Conservation (phyloP, 2,329 filamentous ascomycete species). For the Sporothrix pseudoabietina region DNA sequence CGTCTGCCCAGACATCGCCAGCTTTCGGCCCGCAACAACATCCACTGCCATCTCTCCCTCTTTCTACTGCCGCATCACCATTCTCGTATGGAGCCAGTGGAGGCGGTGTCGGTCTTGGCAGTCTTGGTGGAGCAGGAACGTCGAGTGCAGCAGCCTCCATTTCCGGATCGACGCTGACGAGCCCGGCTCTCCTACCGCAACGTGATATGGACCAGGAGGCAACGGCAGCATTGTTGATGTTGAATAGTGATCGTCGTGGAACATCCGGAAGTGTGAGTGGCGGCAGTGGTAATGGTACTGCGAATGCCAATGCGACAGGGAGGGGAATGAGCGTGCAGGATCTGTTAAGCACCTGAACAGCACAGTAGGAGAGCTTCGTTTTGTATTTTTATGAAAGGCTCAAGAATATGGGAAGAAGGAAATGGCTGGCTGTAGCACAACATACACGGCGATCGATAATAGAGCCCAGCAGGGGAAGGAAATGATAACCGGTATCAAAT, state of each 20-base stretch:
- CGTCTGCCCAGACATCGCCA: slow-evolving; percentile 57
- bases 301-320: slow-evolving; percentile 34
- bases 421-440: background rate
- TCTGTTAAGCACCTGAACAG: slow-evolving; percentile 53
- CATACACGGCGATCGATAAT: background rate
- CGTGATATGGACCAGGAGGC: slow-evolving; percentile 72
- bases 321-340: slow-evolving; percentile 59
- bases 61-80: slow-evolving; percentile 18
- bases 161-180: slow-evolving; percentile 58
- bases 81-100: slow-evolving; percentile 40
- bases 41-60: slow-evolving; percentile 33
- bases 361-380: background rate
- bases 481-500: background rate
- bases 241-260: slow-evolving; percentile 72
- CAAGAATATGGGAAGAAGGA: background rate
- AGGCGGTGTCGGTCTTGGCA: background rate
- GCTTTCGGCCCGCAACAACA: slow-evolving; percentile 57
- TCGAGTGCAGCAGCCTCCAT: slow-evolving; percentile 40
- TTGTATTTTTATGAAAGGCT: background rate
- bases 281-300: slow-evolving; percentile 31
- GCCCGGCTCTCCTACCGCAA: slow-evolving; percentile 59
- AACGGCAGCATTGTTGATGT: slow-evolving; percentile 82
- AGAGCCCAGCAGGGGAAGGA: background rate
- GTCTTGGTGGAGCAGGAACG: background rate
- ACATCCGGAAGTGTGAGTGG: slow-evolving; percentile 38